Evolutionary conservation across 1,284 basidiomycete species (phyloP), one percentile per base, ranked within the genome.

Genomic region (Agaricales sp.): DNA sequence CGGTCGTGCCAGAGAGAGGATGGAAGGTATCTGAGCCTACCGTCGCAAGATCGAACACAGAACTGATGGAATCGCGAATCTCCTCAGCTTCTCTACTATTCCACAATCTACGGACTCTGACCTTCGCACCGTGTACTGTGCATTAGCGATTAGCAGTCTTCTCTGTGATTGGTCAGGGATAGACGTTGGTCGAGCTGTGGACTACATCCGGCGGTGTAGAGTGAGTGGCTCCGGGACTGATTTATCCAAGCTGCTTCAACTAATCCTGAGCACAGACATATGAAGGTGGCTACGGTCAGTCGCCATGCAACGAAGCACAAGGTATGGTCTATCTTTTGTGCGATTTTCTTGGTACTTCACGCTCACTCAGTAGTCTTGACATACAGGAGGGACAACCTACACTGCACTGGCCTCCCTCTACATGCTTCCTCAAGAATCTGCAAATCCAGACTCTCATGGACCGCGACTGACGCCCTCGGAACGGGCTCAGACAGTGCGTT

Each of bases 221-320:
- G 91, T 92, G 59, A 56, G 75, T 61, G 14, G 11, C n/a, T 43
- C 43, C 48, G 30, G 12, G 45, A 44, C 24, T 46, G n/a, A n/a
- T n/a, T n/a, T n/a, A n/a, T n/a, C n/a, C n/a, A n/a, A n/a, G n/a
- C n/a, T n/a, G n/a, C 53, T 51, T 38, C 26, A 49, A 23, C 50
- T 43, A 19, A 24, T 49, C 47, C 46, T 20, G 44, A 21, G 20
- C n/a, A 19, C 61, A 96, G 91, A 85, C 84, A 8, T 92, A 92
- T 61, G 94, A 98, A 71, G 93, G 93, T 19, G 93, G 90, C 0
- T 98, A 91, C 59, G 90, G 87, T 0, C 89, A 93, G 59, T 73
- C 77, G 1, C 84, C 90, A 0, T 76, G 73, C 25, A 77, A 84
- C 38, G 95, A 99, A 66, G 86, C 92, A 2, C 84, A 94, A 63